These are phyloP conservation scores for Pythium myriotylum DNA, from an alignment of 352 stramenopile species.

Conservation along the genomic window DNA sequence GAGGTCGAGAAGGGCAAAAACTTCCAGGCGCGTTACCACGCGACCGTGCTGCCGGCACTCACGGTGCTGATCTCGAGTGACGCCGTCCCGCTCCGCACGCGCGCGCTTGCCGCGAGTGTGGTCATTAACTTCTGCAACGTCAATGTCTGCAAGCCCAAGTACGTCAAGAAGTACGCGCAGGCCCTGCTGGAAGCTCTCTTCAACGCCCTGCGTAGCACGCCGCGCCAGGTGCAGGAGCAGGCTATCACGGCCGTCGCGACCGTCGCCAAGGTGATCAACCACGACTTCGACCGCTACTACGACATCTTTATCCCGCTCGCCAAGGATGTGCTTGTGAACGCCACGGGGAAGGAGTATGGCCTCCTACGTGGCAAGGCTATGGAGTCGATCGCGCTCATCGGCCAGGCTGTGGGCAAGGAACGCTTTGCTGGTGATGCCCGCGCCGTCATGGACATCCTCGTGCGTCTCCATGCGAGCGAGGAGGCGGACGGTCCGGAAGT, in stretches of 20 bases:
- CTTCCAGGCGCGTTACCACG: slow-evolving; percentile 85
- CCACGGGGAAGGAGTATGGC: slow-evolving; percentile 73
- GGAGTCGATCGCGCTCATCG: slow-evolving; percentile 88
- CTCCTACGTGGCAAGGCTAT: slow-evolving; percentile 86
- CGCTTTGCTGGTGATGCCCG: slow-evolving; percentile 76
- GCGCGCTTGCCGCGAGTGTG: slow-evolving; percentile 74
- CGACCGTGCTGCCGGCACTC: slow-evolving; percentile 61
- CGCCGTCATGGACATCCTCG: slow-evolving; percentile 87
- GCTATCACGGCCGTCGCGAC: slow-evolving; percentile 86
- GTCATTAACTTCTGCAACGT: slow-evolving; percentile 88
- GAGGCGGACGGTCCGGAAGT: slow-evolving; percentile 74
- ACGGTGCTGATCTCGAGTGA: slow-evolving; percentile 69
- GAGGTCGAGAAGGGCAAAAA: slow-evolving; percentile 87
- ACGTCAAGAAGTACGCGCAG: slow-evolving; percentile 67
- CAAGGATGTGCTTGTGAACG: slow-evolving; percentile 83
- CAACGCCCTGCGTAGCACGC: slow-evolving; percentile 71
- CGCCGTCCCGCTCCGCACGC: slow-evolving; percentile 64
- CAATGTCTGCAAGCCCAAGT: slow-evolving; percentile 82
- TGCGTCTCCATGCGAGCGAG: slow-evolving; percentile 74
- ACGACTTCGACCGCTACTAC: slow-evolving; percentile 82
- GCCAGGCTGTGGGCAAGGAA: slow-evolving; percentile 87
- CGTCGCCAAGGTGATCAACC: slow-evolving; percentile 82
- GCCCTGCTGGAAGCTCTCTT: slow-evolving; percentile 81
- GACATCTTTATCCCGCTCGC: slow-evolving; percentile 88
- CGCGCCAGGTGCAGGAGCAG: slow-evolving; percentile 86